Evolutionary conservation across 2,329 filamentous ascomycete genomes (phyloP), one percentile per base, ranked within the genome.

Genomic region (Orbilia brochopaga): DNA sequence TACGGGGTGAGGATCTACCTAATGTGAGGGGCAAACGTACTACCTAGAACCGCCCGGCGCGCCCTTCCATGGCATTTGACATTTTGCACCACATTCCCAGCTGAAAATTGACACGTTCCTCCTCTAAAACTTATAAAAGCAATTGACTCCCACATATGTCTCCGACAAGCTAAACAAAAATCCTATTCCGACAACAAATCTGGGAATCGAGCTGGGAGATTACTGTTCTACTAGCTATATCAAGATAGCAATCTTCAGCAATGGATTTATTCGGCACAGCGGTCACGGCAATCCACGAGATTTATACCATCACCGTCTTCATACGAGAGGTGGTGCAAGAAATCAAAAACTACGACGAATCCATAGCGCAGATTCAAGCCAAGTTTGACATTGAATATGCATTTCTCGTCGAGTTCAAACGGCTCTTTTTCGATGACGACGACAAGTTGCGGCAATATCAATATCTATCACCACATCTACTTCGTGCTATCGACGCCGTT

Each of bases 381-480:
- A 37, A 37, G 15, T 37, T 37, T 15, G 35, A 37, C 15, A 15
- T 37, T 7, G 35, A 37, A 37, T 15, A 15, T 44, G 40, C 40
- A 13, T 44, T 44, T 17, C 40, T 44, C 40, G 40, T 44, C 40
- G 40, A 44, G 15, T 44, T 44, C 17, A 44, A 44, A 13, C 40
- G 3, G 5, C 40, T 44, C 40, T 44, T 44, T 3, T 44, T 44
- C 40, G 40, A 44, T 13, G 17, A 13, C 40, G 40, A 44, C 40
- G 13, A 13, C 40, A 15, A 44, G 17, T 15, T 4, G 17, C 40
- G 17, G 17, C 17, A 44, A 15, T 44, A 44, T 17, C 4, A 13
- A 15, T 44, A 3, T 44, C 13, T 44, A 4, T 13, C 13, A 44
- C 40, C 40, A 15, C 40, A 44, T 13, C 5, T 44, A 17, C 3